A percentile compares a stretch with the other conserved stretches of the same genome.
Evolutionary conservation across 306 rosid species (phyloP).

Genomic region (Hylodesmum podocarpum): DNA sequence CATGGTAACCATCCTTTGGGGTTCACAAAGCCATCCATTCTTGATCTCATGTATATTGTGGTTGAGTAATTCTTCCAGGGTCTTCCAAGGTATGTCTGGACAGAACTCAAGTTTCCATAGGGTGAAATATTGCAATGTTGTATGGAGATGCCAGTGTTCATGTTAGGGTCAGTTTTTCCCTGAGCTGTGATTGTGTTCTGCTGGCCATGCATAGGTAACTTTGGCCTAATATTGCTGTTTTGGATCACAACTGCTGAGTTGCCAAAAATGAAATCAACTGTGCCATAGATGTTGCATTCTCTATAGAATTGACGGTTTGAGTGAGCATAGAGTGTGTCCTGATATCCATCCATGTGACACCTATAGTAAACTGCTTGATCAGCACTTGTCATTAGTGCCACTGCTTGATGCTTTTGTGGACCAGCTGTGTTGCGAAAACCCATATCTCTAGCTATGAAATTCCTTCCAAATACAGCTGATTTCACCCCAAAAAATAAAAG

Average conservation of each 20-base stretch:
- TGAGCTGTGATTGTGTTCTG: conserved; percentile 75
- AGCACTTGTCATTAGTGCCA: conserved; percentile 65
- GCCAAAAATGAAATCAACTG: conserved; percentile 81
- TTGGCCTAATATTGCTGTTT: conserved; percentile 55
- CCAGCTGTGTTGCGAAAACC: conserved; percentile 72
- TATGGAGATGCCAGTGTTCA: conserved; percentile 67
- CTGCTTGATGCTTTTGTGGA: conserved; percentile 78
- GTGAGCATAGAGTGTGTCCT: conserved; percentile 72
- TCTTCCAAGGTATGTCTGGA: conserved; percentile 66
- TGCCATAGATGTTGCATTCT: conserved; percentile 66
- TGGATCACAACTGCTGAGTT: conserved; percentile 70
- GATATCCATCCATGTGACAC: conserved; percentile 59
- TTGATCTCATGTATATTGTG: conserved; percentile 50
- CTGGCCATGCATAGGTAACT: conserved; percentile 59
- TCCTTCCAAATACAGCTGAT: conserved; percentile 64
- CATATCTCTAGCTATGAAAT: conserved; percentile 64
- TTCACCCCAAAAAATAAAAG: background rate
- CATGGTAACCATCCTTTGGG: conserved; percentile 75
- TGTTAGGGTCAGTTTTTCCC: conserved; percentile 69
- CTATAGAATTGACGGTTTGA: conserved; percentile 66
- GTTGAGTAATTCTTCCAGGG: conserved; percentile 91
- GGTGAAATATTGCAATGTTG: conserved; percentile 56
- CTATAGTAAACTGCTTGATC: conserved; percentile 63
- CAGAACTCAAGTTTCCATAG: conserved; percentile 50
- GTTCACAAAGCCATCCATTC: conserved; percentile 43